Evolutionary conservation across 73 alveolate species (phyloP), one percentile per base, ranked within the genome.

Genomic region (Blepharisma stoltei): DNA sequence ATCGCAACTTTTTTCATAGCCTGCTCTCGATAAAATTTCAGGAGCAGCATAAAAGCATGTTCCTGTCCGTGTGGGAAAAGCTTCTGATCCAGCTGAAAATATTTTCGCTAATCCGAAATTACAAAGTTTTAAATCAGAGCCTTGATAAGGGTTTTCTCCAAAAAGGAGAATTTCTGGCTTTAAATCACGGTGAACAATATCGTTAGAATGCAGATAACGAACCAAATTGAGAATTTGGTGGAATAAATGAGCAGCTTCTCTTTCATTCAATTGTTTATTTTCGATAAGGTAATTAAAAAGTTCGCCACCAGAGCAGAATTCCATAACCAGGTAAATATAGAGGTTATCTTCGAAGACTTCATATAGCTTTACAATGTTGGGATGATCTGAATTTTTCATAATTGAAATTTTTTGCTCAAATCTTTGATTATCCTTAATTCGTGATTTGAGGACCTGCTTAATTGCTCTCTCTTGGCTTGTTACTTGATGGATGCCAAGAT

Each of bases 381-480:
- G 95, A 45, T 87, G 95, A 71, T 86, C 96, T 54, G 90, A 82
- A 14, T 46, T 78, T 54, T 83, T 89, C 81, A 89, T 71, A 14
- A 87, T 83, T 46, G 70, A 77, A 1, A 86, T 88, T 78, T 89
- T 94, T 25, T 82, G 86, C 68, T 44, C 27, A 48, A 86, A 77
- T 32, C 86, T 8, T 55, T 85, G 65, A 37, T 32, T 50, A 78
- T 87, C 76, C 53, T 52, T 68, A n/a, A 84, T 79, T 5, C 81
- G 69, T 6, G 46, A 20, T 85, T 78, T 85, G 46, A 90, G 82
- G 21, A 88, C 67, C 41, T 55, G 67, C 80, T 88, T 88, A 25
- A 87, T 71, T 21, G 95, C 95, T 37, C 95, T 86, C 6, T 23
- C 66, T 46, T 78, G 70, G 41, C 68, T 52, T 1, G 86, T 41